Percentiles rank a stretch among this genome's conserved stretches.
Conservation (phyloP, 1,284 basidiomycete species). For the Laetiporus sulphureus region DNA sequence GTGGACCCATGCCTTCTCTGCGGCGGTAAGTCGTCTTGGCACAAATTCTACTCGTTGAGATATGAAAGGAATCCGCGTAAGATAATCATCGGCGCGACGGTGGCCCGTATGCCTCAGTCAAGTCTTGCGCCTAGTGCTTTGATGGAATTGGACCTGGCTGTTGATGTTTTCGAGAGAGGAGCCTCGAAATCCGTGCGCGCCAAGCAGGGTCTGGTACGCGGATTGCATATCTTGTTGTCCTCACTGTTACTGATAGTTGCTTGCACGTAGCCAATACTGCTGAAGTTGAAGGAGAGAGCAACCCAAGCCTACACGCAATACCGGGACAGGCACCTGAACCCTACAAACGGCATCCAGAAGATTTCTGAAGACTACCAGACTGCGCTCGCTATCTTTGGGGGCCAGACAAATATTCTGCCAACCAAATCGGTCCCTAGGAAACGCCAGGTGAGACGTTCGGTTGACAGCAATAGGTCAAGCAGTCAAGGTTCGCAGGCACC, state of each 20-base stretch:
- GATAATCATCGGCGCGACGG: slow-evolving; percentile 30
- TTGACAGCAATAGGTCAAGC: slow-evolving; percentile 6
- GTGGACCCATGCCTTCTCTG: slow-evolving; percentile 34
- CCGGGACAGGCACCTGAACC: slow-evolving; percentile 21
- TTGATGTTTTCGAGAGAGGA: slow-evolving; percentile 26
- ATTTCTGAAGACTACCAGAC: slow-evolving; percentile 42
- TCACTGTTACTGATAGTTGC: background rate
- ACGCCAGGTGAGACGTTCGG: slow-evolving; percentile 6
- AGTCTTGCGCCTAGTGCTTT: slow-evolving; percentile 27
- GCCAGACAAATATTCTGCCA: slow-evolving; percentile 32
- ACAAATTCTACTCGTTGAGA: background rate
- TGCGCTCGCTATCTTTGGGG: slow-evolving; percentile 62
- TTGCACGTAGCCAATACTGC: slow-evolving; percentile 20
- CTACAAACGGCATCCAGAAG: slow-evolving; percentile 21
- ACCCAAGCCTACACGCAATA: slow-evolving; percentile 21
- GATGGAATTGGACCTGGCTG: slow-evolving; percentile 26
- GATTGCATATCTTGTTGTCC: background rate
- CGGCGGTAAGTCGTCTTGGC: slow-evolving; percentile 25
- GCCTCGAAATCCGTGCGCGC: slow-evolving; percentile 20
- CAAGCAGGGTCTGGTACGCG: slow-evolving; percentile 24
- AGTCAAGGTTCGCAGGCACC: slow-evolving; percentile 7
- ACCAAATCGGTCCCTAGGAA: slow-evolving; percentile 30
- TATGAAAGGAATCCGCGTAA: slow-evolving; percentile 8
- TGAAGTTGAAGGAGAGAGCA: slow-evolving; percentile 22
- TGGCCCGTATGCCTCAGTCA: slow-evolving; percentile 23